Conservation (phyloP, 164 flowering plant species). For the Liquidambar formosana region DNA sequence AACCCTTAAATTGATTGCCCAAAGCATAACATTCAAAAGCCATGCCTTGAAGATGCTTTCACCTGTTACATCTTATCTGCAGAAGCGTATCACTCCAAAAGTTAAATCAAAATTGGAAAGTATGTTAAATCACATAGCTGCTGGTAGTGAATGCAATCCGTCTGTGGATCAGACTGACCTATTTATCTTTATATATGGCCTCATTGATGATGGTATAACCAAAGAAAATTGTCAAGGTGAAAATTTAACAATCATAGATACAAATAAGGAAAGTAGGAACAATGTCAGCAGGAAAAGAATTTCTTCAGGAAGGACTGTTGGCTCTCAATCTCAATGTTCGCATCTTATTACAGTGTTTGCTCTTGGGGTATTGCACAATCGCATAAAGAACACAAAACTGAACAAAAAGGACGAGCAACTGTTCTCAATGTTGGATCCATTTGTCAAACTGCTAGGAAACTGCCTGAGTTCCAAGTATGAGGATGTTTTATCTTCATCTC, state of each 20-base stretch:
- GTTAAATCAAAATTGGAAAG: constrained; percentile 59
- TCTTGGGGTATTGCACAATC: constrained; percentile 58
- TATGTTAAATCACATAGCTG: constrained; percentile 73
- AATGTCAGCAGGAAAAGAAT: constrained; percentile 11
- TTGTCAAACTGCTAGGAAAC: constrained; percentile 52
- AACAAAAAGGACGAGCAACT: constrained; percentile 42
- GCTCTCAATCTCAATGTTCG: constrained; percentile 37
- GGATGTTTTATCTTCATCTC: constrained; percentile 61
- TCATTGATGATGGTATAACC: constrained; percentile 58
- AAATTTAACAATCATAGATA: constrained; percentile 7
- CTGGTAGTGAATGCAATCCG: constrained; percentile 75
- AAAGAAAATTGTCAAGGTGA: constrained; percentile 37
- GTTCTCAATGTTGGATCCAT: constrained; percentile 78
- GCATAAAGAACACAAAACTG: constrained; percentile 54
- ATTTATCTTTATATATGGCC: constrained; percentile 67
- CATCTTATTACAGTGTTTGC: constrained; percentile 81
- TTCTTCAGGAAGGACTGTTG: constrained; percentile 15
- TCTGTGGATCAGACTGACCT: constrained; percentile 70
- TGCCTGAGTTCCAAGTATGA: constrained; percentile 85
- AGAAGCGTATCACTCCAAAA: constrained; percentile 70
- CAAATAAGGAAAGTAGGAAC: constrained; percentile 5
- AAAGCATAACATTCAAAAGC: constrained; percentile 65
- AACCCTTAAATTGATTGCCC: constrained; percentile 69
- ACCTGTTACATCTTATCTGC: constrained; percentile 57
- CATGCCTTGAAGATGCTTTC: constrained; percentile 72